phyloP scores from a whole-genome alignment of 1,284 basidiomycete genomes.

The Peniophora sp. region DNA sequence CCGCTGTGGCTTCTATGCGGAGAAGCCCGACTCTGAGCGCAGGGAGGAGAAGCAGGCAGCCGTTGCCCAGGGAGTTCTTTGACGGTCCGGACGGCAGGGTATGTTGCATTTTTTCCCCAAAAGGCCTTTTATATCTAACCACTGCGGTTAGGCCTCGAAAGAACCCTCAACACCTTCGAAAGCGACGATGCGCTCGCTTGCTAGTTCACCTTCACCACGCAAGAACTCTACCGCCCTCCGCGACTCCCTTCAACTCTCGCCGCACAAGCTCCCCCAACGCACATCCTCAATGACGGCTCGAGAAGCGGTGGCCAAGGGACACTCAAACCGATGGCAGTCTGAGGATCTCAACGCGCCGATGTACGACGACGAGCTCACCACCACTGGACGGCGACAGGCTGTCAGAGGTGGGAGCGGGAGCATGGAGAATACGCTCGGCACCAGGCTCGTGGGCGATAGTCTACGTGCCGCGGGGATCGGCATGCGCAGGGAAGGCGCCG shows the following conservation, averaged over 20 bases:
- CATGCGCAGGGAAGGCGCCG: conserved; percentile 22
- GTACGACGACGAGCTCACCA: conserved; percentile 17
- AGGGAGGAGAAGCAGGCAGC: conserved; percentile 40
- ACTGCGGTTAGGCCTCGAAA: conserved; percentile 6
- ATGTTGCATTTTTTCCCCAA: conserved; percentile 10
- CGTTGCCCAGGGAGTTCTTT: conserved; percentile 56
- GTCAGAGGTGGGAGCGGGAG: conserved; percentile 45
- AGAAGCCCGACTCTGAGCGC: conserved; percentile 32
- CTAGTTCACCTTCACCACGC: conserved; percentile 3
- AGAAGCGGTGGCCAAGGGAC: conserved; percentile 31
- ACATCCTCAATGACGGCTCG: conserved; percentile 32
- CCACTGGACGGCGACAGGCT: conserved; percentile 20
- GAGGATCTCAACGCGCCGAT: conserved; percentile 22
- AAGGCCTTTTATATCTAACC: background rate
- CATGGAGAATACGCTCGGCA: conserved; percentile 51
- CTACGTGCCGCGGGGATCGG: conserved; percentile 62
- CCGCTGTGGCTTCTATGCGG: conserved; percentile 49
- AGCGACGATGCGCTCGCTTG: conserved; percentile 6
- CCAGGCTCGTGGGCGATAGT: conserved; percentile 58
- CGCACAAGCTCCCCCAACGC: conserved; percentile 26
- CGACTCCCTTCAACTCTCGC: conserved; percentile 17
- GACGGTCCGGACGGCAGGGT: conserved; percentile 40
- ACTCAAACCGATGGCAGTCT: conserved; percentile 44
- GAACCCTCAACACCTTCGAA: conserved; percentile 10
- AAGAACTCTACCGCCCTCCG: background rate